These are phyloP conservation scores for Zygoascus hellenicus DNA, from an alignment of 1,139 yeast genomes.

Conservation along the genomic window DNA sequence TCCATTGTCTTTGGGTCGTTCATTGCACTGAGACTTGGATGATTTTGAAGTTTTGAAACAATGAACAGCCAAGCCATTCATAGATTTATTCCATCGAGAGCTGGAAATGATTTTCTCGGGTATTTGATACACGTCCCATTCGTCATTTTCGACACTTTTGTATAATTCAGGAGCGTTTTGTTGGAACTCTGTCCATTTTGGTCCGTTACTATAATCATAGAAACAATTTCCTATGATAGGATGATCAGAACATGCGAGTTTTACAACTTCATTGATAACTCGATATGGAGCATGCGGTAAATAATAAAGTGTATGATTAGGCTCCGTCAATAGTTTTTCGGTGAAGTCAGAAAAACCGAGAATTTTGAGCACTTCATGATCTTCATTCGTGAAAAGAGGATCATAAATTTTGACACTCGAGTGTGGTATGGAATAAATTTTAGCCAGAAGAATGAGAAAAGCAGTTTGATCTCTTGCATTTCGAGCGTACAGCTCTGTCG, in stretches of 20 bases:
- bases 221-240: slow-evolving; percentile 32
- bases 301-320: slow-evolving; percentile 40
- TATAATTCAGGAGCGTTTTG: background rate
- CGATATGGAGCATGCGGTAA: slow-evolving; percentile 72
- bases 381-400: slow-evolving; percentile 52
- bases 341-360: slow-evolving; percentile 19
- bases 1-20: background rate
- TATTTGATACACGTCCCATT: slow-evolving; percentile 3
- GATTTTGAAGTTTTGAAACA: background rate
- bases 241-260: slow-evolving; percentile 11
- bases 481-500: slow-evolving; percentile 32
- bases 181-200: background rate
- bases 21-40: background rate
- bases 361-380: slow-evolving; percentile 31
- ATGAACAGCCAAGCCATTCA: slow-evolving; percentile 7
- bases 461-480: slow-evolving; percentile 66
- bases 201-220: slow-evolving; percentile 18
- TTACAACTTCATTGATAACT: slow-evolving; percentile 46
- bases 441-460: slow-evolving; percentile 40
- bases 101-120: background rate
- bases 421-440: slow-evolving; percentile 22
- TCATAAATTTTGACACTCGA: slow-evolving; percentile 50
- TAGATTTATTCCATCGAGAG: background rate
- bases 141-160: background rate
- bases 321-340: slow-evolving; percentile 22